Base-by-base conservation (phyloP, 2,329 filamentous ascomycete genomes). In the Leptodontidium sp. region DNA sequence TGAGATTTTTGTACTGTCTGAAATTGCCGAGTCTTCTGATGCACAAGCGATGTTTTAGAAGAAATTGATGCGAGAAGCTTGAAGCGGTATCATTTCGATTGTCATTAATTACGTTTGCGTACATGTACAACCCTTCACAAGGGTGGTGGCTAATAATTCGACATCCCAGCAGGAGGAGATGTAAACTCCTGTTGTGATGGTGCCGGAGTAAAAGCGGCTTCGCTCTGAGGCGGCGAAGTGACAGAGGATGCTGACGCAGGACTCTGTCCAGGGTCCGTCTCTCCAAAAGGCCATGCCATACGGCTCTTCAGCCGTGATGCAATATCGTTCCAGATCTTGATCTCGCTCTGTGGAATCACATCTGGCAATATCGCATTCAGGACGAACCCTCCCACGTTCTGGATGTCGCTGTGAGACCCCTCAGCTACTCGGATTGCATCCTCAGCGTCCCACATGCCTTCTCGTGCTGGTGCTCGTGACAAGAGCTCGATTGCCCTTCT, bases 371-470 rank as follows among this genome's bases (percentile, higher is more conserved):
- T 45, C 26, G 67, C 59, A n/a, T 59, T 64, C 29, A 53, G 32
- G 0, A 61, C 53, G 40, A 52, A 61, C 43, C 58, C 61, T 55
- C 15, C 62, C 45, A 61, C n/a, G n/a, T 57, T 61, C 24, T 50
- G 55, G 32, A 65, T 61, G 21, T 69, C 55, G 45, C 66, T 67
- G 29, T 65, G 62, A 29, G 65, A 63, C 7, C 64, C 35, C 55
- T 59, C 70, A 17, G 72, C 73, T 4, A 74, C 71, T 14, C 65
- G 64, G 29, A 71, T 62, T 14, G 73, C 74, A 58, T 74, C 70
- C 11, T 71, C 67, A 2, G 72, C 71, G 65, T 77, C 73, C 75
- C 76, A 77, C 68, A 74, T 72, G 3, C 76, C 76, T 71, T 77
- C 76, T 52, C 73, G 55, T 43, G 75, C 73, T 5, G 71, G 73